These are phyloP conservation scores for Clausena lansium DNA, from an alignment of 345 rosid genomes.

Conservation along the genomic window DNA sequence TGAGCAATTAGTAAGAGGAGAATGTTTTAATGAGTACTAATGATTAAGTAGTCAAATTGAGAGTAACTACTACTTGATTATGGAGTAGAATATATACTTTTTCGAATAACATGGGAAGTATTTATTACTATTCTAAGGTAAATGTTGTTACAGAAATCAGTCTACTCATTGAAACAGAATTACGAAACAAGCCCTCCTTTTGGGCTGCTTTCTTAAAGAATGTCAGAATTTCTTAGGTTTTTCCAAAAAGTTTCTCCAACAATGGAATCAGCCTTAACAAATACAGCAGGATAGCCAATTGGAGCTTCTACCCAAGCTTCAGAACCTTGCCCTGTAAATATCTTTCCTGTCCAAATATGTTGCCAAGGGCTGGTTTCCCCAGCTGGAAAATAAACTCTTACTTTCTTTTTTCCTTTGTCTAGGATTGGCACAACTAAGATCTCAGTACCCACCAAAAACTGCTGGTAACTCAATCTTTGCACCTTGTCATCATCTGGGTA, in stretches of 20 bases:
- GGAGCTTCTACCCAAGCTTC: slow-evolving; percentile 58
- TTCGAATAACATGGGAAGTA: no score
- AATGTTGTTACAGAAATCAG: no score
- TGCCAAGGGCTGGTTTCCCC: slow-evolving; percentile 51
- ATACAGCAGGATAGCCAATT: slow-evolving; percentile 63
- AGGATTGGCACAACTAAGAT: slow-evolving; percentile 67
- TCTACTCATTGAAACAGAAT: not conserved
- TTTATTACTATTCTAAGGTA: no score
- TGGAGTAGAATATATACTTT: no score
- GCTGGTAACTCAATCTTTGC: slow-evolving; percentile 56
- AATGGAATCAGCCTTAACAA: slow-evolving; percentile 50
- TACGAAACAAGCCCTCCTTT: not conserved
- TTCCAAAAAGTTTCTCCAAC: slow-evolving; percentile 51
- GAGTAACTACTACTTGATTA: no score
- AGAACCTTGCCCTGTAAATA: slow-evolving; percentile 37
- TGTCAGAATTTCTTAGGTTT: slow-evolving; percentile 40
- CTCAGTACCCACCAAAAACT: slow-evolving; percentile 64
- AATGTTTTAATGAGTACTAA: no score
- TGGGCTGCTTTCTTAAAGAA: slow-evolving; percentile 23
- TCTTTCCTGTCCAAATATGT: slow-evolving; percentile 61
- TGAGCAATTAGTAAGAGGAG: no score
- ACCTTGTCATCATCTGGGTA: slow-evolving; percentile 55
- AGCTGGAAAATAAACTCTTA: slow-evolving; percentile 57
- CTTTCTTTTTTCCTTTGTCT: slow-evolving; percentile 53
- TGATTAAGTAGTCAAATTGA: no score